Percentiles rank a stretch among this genome's conserved stretches.
These are phyloP conservation scores for Trifolium subterraneum DNA, from an alignment of 306 rosid species.

Conservation along the genomic window DNA sequence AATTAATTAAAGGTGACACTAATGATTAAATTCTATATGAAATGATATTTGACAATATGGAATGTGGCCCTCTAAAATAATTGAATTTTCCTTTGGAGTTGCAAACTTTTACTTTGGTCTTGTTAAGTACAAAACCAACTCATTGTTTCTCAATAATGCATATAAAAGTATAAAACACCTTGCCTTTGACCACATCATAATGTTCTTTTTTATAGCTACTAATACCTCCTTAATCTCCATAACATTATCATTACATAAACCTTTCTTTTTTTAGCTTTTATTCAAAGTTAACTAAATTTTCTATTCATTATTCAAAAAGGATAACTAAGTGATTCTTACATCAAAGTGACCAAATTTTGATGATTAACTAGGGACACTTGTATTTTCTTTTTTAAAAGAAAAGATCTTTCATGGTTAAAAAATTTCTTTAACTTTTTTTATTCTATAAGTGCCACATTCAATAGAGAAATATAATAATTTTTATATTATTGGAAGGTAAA, in stretches of 20 bases:
- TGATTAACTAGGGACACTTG: conserved; percentile 45
- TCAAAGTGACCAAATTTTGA: conserved; percentile 48
- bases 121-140: conserved; percentile 72
- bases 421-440: conserved; percentile 40
- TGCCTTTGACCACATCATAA: conserved; percentile 57
- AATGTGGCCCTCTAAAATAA: conserved; percentile 56
- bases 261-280: conserved; percentile 57
- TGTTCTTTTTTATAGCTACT: conserved; percentile 33
- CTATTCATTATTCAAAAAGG: conserved; percentile 51
- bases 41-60: conserved; percentile 56
- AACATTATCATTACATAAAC: conserved; percentile 62
- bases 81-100: conserved; percentile 50
- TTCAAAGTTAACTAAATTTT: conserved; percentile 51
- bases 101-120: conserved; percentile 24
- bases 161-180: conserved; percentile 7
- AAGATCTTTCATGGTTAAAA: conserved; percentile 39
- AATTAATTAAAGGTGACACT: conserved; percentile 43
- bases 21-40: conserved; percentile 61
- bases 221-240: conserved; percentile 51
- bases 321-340: conserved; percentile 47
- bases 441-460: conserved; percentile 51
- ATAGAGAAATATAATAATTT: conserved; percentile 21
- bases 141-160: conserved; percentile 77
- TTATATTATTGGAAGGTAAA: conserved; percentile 40
- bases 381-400: conserved; percentile 14